Evolutionary conservation across 2,329 filamentous ascomycete species (phyloP).

Genomic region (Trichocomaceae sp.): DNA sequence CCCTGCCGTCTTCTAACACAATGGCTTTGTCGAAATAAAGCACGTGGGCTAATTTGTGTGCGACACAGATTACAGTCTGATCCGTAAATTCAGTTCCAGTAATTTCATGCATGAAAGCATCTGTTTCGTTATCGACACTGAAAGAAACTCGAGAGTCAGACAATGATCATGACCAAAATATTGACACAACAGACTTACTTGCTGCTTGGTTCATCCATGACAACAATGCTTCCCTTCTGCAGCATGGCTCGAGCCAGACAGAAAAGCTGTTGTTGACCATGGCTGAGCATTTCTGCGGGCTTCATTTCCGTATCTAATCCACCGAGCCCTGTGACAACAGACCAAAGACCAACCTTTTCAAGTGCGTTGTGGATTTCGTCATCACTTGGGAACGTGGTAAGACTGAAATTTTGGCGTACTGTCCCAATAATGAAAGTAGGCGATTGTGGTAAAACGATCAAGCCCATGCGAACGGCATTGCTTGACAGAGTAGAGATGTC

Average conservation of each 20-base stretch:
- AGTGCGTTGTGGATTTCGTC: neutral
- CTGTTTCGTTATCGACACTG: neutral
- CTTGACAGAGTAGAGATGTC: neutral
- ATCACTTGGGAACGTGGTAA: neutral
- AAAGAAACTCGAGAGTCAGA: neutral
- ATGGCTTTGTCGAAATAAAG: neutral
- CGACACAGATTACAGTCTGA: constrained; percentile 21
- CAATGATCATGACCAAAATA: neutral
- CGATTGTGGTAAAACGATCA: neutral
- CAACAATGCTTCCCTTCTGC: neutral
- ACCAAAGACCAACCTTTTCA: no score
- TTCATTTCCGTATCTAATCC: neutral
- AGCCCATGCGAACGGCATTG: neutral
- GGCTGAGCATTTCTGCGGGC: neutral
- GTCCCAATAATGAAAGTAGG: neutral
- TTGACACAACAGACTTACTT: no score
- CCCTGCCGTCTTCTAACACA: neutral
- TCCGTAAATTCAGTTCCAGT: constrained; percentile 21
- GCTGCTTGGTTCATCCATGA: neutral
- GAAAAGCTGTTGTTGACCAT: constrained; percentile 14
- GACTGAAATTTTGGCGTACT: neutral
- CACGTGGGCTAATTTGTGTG: neutral
- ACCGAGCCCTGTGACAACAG: no score
- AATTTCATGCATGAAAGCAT: neutral
- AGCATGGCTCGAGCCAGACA: constrained; percentile 13